Percentiles rank a stretch among this genome's conserved stretches.
These are phyloP conservation scores for Lentinula guzmanii DNA, from an alignment of 768 basidiomycete species.

Conservation along the genomic window DNA sequence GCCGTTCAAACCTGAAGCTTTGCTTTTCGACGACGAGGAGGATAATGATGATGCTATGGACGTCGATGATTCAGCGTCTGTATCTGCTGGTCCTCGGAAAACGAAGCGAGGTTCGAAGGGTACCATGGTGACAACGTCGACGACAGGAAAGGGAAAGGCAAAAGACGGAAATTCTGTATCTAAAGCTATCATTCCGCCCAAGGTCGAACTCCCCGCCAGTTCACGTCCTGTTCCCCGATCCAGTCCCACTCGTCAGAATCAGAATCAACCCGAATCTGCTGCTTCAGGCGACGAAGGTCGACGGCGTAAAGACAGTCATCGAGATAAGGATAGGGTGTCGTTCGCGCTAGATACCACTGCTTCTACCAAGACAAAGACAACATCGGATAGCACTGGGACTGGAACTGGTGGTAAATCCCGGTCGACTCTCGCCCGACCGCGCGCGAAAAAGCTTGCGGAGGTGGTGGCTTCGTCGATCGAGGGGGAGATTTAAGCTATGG, in stretches of 20 bases:
- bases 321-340: background rate
- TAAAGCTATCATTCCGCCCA: background rate
- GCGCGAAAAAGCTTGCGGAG: background rate
- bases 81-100: background rate
- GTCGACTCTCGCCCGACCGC: background rate
- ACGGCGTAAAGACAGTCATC: background rate
- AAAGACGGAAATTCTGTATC: background rate
- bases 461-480: constrained; percentile 6
- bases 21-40: background rate
- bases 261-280: background rate
- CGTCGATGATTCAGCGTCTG: constrained; percentile 8
- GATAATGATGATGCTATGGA: constrained; percentile 10
- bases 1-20: constrained; percentile 9
- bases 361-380: background rate
- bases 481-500: background rate
- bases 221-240: background rate
- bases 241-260: background rate
- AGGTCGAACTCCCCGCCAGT: background rate
- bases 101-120: background rate
- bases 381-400: background rate
- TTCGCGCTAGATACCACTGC: background rate
- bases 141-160: background rate
- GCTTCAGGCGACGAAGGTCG: background rate
- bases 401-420: background rate
- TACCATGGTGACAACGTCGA: background rate